Base-by-base conservation (phyloP, 176 grass and related monocot genomes). In the Aegilops tauschii region DNA sequence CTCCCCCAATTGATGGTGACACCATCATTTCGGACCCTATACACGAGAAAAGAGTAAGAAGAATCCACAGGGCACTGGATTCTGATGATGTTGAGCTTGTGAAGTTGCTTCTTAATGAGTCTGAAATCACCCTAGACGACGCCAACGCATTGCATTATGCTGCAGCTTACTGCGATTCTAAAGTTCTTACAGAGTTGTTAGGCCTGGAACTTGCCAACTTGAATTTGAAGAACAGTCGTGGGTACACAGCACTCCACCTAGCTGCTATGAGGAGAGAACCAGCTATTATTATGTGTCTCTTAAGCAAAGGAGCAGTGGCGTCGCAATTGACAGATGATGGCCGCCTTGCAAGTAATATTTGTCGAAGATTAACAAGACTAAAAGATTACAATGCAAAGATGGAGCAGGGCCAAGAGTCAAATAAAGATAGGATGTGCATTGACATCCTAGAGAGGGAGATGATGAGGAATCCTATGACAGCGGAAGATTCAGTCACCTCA, bases 241-340 rank as follows among this genome's bases (percentile, higher is more conserved):
- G 94, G 67, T 91, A 89, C 80, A 99, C 92, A 45, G 80, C 97
- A 37, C 90, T 99, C 29, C 97, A 99, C 81, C 78, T 99, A 79
- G 97, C 97, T 84, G 94, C 94, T 50, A 97, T 97, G 94, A 96
- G 97, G 85, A 91, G 89, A 94, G 97, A 99, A 62, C 97, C 97
- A 30, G 77, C 89, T 66, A 79, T 99, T 72, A 94, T 99, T 54
- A 89, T 97, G 78, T 90, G 87, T 84, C 92, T 99, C 58, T 87
- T 99, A 42, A 89, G 73, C 82, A 99, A 93, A 79, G 94, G 97
- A 17, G 94, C 97, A 0, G 82, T 30, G 47, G 92, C 89, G 35
- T 93, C 86, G 69, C 90, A 87, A 70, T 88, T 63, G 40, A 97
- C 97, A 66, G 65, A 86, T 85, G 94, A 97, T 89, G 97, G 92